A percentile compares a stretch with the other conserved stretches of the same genome.
These are phyloP conservation scores for Filobasidium wieringae DNA, from an alignment of 768 basidiomycete species.

Conservation along the genomic window DNA sequence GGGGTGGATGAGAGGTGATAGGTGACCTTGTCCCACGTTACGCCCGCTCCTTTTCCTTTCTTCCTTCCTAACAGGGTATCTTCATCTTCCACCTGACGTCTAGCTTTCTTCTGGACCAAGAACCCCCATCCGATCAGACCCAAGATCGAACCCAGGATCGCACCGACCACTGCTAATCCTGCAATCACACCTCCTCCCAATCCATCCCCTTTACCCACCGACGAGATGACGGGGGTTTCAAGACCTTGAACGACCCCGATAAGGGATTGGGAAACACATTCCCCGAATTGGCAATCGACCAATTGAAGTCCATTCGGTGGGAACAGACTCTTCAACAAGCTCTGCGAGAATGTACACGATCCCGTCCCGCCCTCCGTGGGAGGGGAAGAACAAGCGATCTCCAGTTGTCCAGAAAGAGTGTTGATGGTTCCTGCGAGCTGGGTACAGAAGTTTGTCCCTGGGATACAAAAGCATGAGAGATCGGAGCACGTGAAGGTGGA, in stretches of 20 bases:
- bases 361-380: conserved; percentile 26
- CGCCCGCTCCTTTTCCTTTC: conserved; percentile 47
- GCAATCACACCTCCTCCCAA: conserved; percentile 78
- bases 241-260: conserved; percentile 49
- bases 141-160: conserved; percentile 50
- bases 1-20: conserved; percentile 61
- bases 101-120: not conserved
- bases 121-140: conserved; percentile 53
- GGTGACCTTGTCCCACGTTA: conserved; percentile 58
- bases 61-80: conserved; percentile 33
- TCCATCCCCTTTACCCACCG: conserved; percentile 37
- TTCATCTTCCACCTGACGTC: conserved; percentile 24
- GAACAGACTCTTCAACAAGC: conserved; percentile 55
- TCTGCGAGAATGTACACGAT: conserved; percentile 67
- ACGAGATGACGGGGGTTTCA: conserved; percentile 15
- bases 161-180: conserved; percentile 73
- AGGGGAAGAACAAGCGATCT: conserved; percentile 51
- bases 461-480: conserved; percentile 61
- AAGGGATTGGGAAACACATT: conserved; percentile 71
- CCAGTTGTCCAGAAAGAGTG: conserved; percentile 52
- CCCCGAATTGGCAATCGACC: conserved; percentile 67
- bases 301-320: conserved; percentile 62
- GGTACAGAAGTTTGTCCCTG: conserved; percentile 65
- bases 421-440: conserved; percentile 57
- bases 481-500: conserved; percentile 60